These are phyloP conservation scores for Ilex aquifolium DNA, from an alignment of 257 asterid species.

Conservation along the genomic window DNA sequence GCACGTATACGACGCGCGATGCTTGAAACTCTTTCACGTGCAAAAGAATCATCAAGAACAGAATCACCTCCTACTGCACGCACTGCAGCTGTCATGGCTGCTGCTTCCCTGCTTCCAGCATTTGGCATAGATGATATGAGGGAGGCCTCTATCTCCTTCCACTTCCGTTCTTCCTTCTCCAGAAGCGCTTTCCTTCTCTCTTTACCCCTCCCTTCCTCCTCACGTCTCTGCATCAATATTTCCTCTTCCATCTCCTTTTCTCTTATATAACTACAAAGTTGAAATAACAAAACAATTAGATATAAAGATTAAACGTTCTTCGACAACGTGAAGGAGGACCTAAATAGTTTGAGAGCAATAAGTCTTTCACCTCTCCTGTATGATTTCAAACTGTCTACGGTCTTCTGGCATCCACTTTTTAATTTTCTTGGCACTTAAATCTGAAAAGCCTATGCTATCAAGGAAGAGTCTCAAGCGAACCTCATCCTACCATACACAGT, in stretches of 20 bases:
- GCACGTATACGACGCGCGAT: constrained; percentile 94
- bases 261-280: constrained; percentile 70
- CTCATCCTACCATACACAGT: constrained; percentile 65
- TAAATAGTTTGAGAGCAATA: neutral
- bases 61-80: constrained; percentile 99
- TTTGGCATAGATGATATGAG: constrained; percentile 92
- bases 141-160: constrained; percentile 98
- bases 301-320: neutral
- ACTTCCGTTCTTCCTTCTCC: constrained; percentile 98
- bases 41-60: constrained; percentile 89
- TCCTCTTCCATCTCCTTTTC: constrained; percentile 99
- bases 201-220: constrained; percentile 98
- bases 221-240: constrained; percentile 95
- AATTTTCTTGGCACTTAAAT: constrained; percentile 92
- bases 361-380: constrained; percentile 83
- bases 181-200: constrained; percentile 93
- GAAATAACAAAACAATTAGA: constrained; percentile 15
- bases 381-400: constrained; percentile 85
- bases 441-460: constrained; percentile 96
- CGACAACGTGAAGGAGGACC: constrained; percentile 2
- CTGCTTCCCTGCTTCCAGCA: constrained; percentile 99
- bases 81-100: constrained; percentile 98
- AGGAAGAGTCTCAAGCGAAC: constrained; percentile 93
- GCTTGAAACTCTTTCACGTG: constrained; percentile 93
- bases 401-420: constrained; percentile 99